Evolutionary conservation across 148 eudicot genomes (phyloP).

Genomic region (Beta vulgaris): DNA sequence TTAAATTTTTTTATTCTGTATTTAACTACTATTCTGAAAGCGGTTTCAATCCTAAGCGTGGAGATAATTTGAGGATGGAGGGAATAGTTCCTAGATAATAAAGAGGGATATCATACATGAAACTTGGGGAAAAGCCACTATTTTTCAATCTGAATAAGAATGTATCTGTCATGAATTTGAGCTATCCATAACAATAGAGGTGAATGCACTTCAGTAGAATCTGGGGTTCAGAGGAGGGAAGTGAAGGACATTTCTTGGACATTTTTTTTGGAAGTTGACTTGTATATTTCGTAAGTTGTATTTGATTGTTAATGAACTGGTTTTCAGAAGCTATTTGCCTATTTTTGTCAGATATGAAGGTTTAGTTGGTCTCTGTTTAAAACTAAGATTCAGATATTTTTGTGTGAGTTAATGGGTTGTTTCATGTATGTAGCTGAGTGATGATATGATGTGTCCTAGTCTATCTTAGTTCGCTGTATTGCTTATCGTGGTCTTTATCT

Average conservation of each 20-base stretch:
- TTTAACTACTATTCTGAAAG: neutral
- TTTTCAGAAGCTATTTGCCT: neutral
- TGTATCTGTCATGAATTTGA: neutral
- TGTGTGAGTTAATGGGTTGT: neutral
- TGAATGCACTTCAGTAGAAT: neutral
- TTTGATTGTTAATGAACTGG: neutral
- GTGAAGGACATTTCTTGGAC: neutral
- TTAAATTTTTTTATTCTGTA: no score
- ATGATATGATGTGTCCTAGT: neutral
- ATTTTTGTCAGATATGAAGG: no score
- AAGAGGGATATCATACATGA: neutral
- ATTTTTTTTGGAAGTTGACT: slow-evolving; percentile 4
- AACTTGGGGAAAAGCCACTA: neutral
- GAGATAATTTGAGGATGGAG: neutral
- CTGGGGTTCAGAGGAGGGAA: neutral
- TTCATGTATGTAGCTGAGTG: neutral
- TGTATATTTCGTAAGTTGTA: neutral
- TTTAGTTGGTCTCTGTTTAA: neutral
- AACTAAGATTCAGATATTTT: neutral
- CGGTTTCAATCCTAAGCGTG: neutral
- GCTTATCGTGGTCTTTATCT: neutral
- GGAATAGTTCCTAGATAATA: neutral
- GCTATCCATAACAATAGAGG: neutral
- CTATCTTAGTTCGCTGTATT: neutral
- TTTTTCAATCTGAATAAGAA: neutral